A percentile compares a stretch with the other conserved stretches of the same genome.
These are phyloP conservation scores for Yarrowia yakushimensis DNA, from an alignment of 805 yeast genomes.

Conservation along the genomic window DNA sequence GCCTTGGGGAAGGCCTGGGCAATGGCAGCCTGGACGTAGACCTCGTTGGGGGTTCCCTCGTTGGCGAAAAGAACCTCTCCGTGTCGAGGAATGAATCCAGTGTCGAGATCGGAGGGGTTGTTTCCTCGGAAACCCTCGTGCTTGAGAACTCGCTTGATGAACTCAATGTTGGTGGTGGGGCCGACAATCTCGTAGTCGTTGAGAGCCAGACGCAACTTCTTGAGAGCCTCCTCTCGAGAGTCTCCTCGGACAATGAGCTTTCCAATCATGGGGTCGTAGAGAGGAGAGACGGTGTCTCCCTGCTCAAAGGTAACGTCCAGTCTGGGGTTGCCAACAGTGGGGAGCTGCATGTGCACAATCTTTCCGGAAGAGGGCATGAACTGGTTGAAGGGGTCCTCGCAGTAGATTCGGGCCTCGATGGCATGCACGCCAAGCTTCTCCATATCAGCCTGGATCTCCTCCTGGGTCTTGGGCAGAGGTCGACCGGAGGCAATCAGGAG, in stretches of 20 bases:
- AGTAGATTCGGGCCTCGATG: conserved; percentile 37
- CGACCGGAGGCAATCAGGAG: conserved; percentile 37
- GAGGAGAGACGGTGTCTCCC: conserved; percentile 34
- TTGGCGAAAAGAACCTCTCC: conserved; percentile 29
- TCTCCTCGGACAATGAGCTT: conserved; percentile 36
- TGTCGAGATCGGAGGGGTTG: conserved; percentile 34
- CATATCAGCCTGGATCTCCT: conserved; percentile 31
- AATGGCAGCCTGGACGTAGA: conserved; percentile 36
- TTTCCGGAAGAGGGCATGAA: conserved; percentile 36
- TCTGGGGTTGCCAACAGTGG: conserved; percentile 34
- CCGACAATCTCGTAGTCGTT: conserved; percentile 37
- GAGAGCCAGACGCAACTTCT: conserved; percentile 34
- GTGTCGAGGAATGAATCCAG: conserved; percentile 37
- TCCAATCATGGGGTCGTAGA: conserved; percentile 39
- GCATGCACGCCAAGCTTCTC: conserved; percentile 33
- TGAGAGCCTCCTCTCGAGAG: conserved; percentile 34
- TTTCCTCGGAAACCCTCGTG: conserved; percentile 34
- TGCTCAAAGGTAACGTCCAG: conserved; percentile 35
- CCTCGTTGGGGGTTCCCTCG: conserved; percentile 29
- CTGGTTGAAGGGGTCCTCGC: conserved; percentile 38
- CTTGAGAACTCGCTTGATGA: conserved; percentile 34
- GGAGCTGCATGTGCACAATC: conserved; percentile 33
- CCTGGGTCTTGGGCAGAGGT: conserved; percentile 37
- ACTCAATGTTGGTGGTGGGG: conserved; percentile 37
- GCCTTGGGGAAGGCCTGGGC: conserved; percentile 29